Conservation (phyloP, 805 yeast genomes). For the Starmerella powellii region DNA sequence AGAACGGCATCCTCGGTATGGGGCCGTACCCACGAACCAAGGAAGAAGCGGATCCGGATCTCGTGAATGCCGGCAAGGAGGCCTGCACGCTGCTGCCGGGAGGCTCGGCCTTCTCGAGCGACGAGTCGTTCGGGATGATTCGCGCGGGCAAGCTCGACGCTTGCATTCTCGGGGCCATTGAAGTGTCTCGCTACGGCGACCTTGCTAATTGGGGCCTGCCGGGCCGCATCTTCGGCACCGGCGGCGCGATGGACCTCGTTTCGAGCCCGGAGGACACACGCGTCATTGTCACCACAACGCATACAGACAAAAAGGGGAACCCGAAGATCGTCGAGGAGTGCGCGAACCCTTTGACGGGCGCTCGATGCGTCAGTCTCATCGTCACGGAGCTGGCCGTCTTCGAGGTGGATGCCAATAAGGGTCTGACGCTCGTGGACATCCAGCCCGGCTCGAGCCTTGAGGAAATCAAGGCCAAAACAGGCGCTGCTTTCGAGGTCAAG, state of each 20-base stretch:
- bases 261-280: slow-evolving; percentile 36
- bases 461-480: slow-evolving; percentile 34
- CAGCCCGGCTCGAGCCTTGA: slow-evolving; percentile 33
- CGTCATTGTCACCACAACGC: slow-evolving; percentile 40
- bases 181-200: slow-evolving; percentile 39
- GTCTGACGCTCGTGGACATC: slow-evolving; percentile 34
- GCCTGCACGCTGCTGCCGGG: slow-evolving; percentile 38
- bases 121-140: slow-evolving; percentile 40
- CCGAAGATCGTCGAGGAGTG: slow-evolving; percentile 38
- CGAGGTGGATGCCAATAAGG: slow-evolving; percentile 33
- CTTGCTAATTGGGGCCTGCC: slow-evolving; percentile 45
- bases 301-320: slow-evolving; percentile 37
- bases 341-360: slow-evolving; percentile 40
- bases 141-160: slow-evolving; percentile 37
- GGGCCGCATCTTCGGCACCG: slow-evolving; percentile 42
- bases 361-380: slow-evolving; percentile 35
- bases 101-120: slow-evolving; percentile 39
- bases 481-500: slow-evolving; percentile 32
- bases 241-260: slow-evolving; percentile 45
- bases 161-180: slow-evolving; percentile 40
- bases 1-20: slow-evolving; percentile 40
- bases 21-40: slow-evolving; percentile 33
- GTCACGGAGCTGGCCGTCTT: slow-evolving; percentile 40
- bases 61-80: slow-evolving; percentile 43
- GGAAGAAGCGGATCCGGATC: slow-evolving; percentile 39